A percentile compares a stretch with the other conserved stretches of the same genome.
These are phyloP conservation scores for Colletotrichum camelliae DNA, from an alignment of 2,329 filamentous ascomycete genomes.

Conservation along the genomic window DNA sequence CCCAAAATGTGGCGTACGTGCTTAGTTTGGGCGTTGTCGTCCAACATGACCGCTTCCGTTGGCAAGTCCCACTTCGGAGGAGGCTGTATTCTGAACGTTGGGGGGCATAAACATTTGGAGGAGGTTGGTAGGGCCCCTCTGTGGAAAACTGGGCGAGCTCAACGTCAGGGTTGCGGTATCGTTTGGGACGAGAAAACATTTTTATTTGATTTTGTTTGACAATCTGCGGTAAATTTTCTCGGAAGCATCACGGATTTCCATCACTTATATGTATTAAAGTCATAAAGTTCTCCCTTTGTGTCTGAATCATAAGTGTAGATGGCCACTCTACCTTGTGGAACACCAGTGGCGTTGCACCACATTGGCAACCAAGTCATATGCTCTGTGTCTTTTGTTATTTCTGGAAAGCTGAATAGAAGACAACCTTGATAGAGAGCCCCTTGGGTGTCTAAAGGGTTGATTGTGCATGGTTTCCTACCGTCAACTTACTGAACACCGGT, in stretches of 20 bases:
- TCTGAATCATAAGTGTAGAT: background rate
- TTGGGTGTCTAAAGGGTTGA: background rate
- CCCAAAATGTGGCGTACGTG: background rate
- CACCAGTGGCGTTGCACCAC: background rate
- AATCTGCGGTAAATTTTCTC: accelerated
- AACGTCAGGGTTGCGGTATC: background rate
- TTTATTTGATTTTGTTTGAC: background rate
- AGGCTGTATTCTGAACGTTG: background rate
- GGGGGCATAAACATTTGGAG: background rate
- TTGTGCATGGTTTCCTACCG: background rate
- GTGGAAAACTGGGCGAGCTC: background rate
- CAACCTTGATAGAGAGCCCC: background rate
- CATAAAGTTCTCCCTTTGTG: background rate
- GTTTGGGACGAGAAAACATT: background rate
- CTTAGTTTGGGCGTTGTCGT: background rate
- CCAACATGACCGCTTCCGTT: background rate
- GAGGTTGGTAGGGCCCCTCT: background rate
- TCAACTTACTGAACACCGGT: background rate
- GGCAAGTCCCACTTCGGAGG: background rate
- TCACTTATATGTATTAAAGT: background rate
- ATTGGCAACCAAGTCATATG: background rate
- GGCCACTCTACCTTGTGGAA: background rate
- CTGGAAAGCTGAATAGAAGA: background rate
- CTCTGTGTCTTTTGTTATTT: background rate
- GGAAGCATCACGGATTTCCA: background rate